These are phyloP conservation scores for Erysiphe neolycopersici DNA, from an alignment of 2,329 filamentous ascomycete species.

Conservation along the genomic window DNA sequence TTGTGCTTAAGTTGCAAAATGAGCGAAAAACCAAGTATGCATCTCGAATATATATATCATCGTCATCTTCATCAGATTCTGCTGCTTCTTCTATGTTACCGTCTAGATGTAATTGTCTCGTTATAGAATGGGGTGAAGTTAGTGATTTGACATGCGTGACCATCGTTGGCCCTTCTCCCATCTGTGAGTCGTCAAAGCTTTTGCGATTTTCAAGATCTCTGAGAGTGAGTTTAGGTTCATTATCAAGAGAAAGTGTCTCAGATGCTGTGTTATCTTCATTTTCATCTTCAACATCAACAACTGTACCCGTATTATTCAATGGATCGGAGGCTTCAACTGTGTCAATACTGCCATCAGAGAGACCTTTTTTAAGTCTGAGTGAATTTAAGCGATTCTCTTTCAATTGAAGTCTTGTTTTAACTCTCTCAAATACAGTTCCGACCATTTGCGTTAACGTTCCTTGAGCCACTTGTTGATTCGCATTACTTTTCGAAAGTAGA, in stretches of 20 bases:
- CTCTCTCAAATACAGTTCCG: constrained; percentile 86
- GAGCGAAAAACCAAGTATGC: constrained; percentile 92
- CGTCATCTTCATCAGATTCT: constrained; percentile 43
- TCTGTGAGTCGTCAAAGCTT: constrained; percentile 36
- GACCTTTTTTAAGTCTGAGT: constrained; percentile 10
- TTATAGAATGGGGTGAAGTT: constrained; percentile 20
- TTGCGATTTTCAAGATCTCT: constrained; percentile 41
- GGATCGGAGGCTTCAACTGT: constrained; percentile 12
- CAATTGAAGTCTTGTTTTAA: constrained; percentile 61
- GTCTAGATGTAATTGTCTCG: constrained; percentile 28
- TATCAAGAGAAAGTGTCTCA: constrained; percentile 12
- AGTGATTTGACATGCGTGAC: constrained; percentile 28
- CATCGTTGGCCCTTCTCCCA: constrained; percentile 41
- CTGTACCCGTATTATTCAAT: constrained; percentile 6
- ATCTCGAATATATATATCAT: constrained; percentile 92
- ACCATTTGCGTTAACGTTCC: constrained; percentile 97
- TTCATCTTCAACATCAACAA: constrained; percentile 8
- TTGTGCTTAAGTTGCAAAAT: constrained; percentile 92
- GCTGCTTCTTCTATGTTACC: constrained; percentile 25
- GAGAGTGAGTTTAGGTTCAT: constrained; percentile 29
- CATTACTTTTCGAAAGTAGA: constrained; percentile 70
- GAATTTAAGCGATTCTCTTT: constrained; percentile 49
- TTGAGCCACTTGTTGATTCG: constrained; percentile 92
- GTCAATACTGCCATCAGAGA: constrained; percentile 10
- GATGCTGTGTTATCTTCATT: constrained; percentile 7